Evolutionary conservation across 1,284 basidiomycete genomes (phyloP).

Genomic region (Ceratorhiza oryzae-sativae): DNA sequence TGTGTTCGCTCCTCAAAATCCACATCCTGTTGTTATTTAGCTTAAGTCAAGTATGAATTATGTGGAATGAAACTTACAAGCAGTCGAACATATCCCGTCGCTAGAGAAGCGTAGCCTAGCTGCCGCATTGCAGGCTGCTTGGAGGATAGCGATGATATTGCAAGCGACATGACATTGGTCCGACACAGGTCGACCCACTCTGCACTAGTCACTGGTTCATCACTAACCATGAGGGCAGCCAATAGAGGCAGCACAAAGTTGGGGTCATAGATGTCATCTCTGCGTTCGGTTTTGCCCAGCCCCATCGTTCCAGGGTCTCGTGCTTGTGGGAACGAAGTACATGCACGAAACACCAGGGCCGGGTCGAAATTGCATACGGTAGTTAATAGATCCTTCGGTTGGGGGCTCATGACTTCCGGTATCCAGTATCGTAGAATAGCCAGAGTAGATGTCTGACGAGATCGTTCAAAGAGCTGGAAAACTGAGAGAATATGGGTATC

Average conservation of each 20-base stretch:
- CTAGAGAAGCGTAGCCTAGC: conserved; percentile 53
- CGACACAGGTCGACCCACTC: conserved; percentile 87
- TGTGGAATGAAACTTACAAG: conserved; percentile 45
- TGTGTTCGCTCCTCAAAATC: conserved; percentile 85
- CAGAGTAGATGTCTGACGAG: conserved; percentile 67
- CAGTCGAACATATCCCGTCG: conserved; percentile 49
- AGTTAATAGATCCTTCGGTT: conserved; percentile 63
- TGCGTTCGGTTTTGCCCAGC: conserved; percentile 43
- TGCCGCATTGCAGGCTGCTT: conserved; percentile 66
- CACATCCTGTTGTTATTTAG: conserved; percentile 55
- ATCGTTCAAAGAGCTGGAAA: conserved; percentile 78
- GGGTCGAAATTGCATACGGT: conserved; percentile 76
- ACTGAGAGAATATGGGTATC: conserved; percentile 76
- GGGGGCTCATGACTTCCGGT: conserved; percentile 58
- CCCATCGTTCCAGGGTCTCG: conserved; percentile 53
- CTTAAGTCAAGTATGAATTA: neutral
- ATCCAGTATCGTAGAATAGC: conserved; percentile 67
- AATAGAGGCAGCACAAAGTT: conserved; percentile 76
- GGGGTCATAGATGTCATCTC: conserved; percentile 77
- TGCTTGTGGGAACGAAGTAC: conserved; percentile 73
- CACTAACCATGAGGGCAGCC: conserved; percentile 65
- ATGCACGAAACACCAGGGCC: conserved; percentile 72
- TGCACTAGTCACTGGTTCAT: conserved; percentile 64
- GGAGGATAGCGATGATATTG: conserved; percentile 77
- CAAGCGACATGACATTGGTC: conserved; percentile 78